Conservation (phyloP, 1,284 basidiomycete species). For the Earliella scabrosa region DNA sequence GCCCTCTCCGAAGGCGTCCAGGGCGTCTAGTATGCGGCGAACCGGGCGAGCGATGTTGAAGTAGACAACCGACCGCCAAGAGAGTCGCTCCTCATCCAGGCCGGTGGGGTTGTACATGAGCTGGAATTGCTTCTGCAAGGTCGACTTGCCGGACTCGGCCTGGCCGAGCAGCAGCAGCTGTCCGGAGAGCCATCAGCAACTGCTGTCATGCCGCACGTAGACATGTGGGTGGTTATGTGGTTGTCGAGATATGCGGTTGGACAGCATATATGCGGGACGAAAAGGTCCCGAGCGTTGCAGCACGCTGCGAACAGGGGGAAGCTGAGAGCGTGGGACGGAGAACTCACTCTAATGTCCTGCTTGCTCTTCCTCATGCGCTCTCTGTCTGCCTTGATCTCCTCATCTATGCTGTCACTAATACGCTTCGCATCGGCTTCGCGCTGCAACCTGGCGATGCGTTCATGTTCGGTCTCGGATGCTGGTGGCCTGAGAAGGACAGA, state of each 20-base stretch:
- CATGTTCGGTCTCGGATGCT: slow-evolving; percentile 63
- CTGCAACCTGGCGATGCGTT: slow-evolving; percentile 61
- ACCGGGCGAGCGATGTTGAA: slow-evolving; percentile 81
- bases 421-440: slow-evolving; percentile 74
- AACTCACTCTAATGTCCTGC: slow-evolving; percentile 72
- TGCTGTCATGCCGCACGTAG: background rate
- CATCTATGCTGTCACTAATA: slow-evolving; percentile 79
- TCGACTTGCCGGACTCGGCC: slow-evolving; percentile 85
- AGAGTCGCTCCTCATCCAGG: slow-evolving; percentile 75
- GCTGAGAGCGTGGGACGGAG: slow-evolving; percentile 6
- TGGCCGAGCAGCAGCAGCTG: slow-evolving; percentile 80
- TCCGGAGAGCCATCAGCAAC: slow-evolving; percentile 7
- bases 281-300: no score
- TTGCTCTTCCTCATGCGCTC: slow-evolving; percentile 65
- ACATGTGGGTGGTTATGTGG: background rate
- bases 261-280: no score
- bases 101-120: slow-evolving; percentile 81
- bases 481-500: slow-evolving; percentile 70
- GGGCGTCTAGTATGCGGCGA: slow-evolving; percentile 71
- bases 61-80: slow-evolving; percentile 84
- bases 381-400: slow-evolving; percentile 70
- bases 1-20: slow-evolving; percentile 69
- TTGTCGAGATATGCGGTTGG: no score
- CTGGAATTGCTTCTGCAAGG: slow-evolving; percentile 75
- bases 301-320: background rate